Evolutionary conservation across 495 filamentous ascomycete genomes (phyloP).

Genomic region (Lentithecium fluviatile): DNA sequence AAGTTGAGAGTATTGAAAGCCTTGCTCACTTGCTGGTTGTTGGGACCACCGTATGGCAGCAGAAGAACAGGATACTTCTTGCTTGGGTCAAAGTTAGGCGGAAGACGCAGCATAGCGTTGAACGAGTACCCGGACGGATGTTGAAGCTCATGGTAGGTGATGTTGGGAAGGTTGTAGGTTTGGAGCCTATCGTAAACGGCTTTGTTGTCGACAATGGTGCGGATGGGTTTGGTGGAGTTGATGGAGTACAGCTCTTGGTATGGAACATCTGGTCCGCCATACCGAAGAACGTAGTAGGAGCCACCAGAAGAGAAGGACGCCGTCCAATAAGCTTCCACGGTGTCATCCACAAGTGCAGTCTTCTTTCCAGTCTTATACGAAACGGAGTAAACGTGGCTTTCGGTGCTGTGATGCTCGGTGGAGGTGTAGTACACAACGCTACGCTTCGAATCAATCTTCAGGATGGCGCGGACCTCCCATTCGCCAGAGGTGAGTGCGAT

Average conservation of each 20-base stretch:
- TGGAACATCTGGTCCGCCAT: slow-evolving; percentile 56
- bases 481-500: slow-evolving; percentile 53
- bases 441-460: slow-evolving; percentile 52
- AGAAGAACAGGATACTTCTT: slow-evolving; percentile 60
- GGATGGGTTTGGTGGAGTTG: slow-evolving; percentile 48
- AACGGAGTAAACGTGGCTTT: slow-evolving; percentile 56
- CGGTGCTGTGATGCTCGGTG: slow-evolving; percentile 55
- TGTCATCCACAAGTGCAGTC: slow-evolving; percentile 54
- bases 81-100: slow-evolving; percentile 26
- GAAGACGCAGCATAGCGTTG: slow-evolving; percentile 31
- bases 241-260: slow-evolving; percentile 56
- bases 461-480: slow-evolving; percentile 54
- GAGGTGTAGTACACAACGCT: slow-evolving; percentile 56
- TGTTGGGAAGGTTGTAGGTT: slow-evolving; percentile 52
- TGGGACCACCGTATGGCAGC: slow-evolving; percentile 57
- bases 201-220: slow-evolving; percentile 53
- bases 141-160: slow-evolving; percentile 28
- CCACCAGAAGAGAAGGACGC: slow-evolving; percentile 55
- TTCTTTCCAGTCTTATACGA: slow-evolving; percentile 48
- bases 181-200: slow-evolving; percentile 47
- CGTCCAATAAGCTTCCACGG: slow-evolving; percentile 49
- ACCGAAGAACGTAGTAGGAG: slow-evolving; percentile 57
- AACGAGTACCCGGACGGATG: slow-evolving; percentile 26
- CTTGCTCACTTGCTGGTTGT: slow-evolving; percentile 53
- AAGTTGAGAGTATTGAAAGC: slow-evolving; percentile 47